Evolutionary conservation across 306 rosid genomes (phyloP).

Genomic region (Citrullus colocynthis): DNA sequence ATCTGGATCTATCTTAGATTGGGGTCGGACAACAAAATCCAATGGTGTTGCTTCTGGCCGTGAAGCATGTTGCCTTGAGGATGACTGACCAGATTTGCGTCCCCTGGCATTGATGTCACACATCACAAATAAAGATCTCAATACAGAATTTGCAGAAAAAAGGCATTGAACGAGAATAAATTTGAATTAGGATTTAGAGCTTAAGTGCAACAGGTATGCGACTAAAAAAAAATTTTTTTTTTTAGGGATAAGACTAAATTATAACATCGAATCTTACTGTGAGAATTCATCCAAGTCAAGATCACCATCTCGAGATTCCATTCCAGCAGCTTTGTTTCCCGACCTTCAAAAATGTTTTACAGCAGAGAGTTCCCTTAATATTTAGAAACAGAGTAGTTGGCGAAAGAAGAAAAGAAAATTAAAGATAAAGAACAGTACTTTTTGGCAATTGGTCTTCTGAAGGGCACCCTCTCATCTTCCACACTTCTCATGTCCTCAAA

Average conservation of each 20-base stretch:
- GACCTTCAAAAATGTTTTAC: constrained; percentile 34
- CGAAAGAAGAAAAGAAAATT: background rate
- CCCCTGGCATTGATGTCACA: constrained; percentile 40
- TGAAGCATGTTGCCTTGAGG: constrained; percentile 66
- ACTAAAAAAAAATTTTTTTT: background rate
- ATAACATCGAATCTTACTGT: constrained; percentile 36
- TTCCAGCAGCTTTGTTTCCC: constrained; percentile 57
- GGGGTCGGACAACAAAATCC: constrained; percentile 91
- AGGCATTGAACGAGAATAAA: background rate
- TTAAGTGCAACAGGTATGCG: background rate
- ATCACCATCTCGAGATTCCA: constrained; percentile 90
- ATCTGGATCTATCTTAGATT: constrained; percentile 86
- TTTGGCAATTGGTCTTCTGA: constrained; percentile 59
- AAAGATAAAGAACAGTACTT: constrained; percentile 29
- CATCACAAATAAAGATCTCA: constrained; percentile 5
- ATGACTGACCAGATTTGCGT: constrained; percentile 72
- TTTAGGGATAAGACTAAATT: too few relatives aligned
- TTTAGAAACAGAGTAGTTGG: background rate
- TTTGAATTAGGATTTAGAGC: background rate
- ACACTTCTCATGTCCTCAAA: constrained; percentile 80
- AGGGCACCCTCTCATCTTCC: constrained; percentile 77
- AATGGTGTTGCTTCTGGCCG: constrained; percentile 95
- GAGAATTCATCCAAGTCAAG: constrained; percentile 85
- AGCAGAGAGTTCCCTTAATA: background rate
- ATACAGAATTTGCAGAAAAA: background rate